Evolutionary conservation across 2,329 filamentous ascomycete species (phyloP), one percentile per base, ranked within the genome.

Genomic region (Nigrospora oryzae): DNA sequence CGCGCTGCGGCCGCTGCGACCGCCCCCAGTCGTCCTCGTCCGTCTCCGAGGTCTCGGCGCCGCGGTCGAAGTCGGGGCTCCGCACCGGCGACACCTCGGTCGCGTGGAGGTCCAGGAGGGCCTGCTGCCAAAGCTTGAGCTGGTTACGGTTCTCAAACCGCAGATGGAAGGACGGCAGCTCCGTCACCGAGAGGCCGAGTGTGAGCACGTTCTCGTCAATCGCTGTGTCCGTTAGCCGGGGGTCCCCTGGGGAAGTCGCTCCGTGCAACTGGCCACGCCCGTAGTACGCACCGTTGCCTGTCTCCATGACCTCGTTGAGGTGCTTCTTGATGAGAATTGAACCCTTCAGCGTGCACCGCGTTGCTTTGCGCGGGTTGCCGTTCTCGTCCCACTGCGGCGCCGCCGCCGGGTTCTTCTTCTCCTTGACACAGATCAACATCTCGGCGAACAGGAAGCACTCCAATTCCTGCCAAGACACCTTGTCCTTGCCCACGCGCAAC

Each of bases 401-500:
- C 7, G 72, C 49, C 56, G 71, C 53, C 11, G 71, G 62, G 10
- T 74, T 65, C 68, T 90, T 95, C 77, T 96, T 97, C 67, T 97
- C 93, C 67, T 97, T 98, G 49, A 98, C 89, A 60, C 93, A 98
- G 52, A 98, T 98, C 56, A 98, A 84, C 93, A 98, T 98, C 68
- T 98, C 93, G 5, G 86, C 88, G 60, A 98, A 98, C 30, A 98
- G 76, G 63, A 89, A 98, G 64, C 93, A 98, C 63, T 98, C 90
- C 45, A 98, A 69, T 63, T 97, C 93, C 69, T 98, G 93, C 93
- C 93, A 98, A 7, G 90, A 90, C 52, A 91, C 77, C 53, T 89
- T 89, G 64, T 98, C 93, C 66, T 98, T 98, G 55, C 93, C 93
- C 17, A 98, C 93, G 43, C 88, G 83, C 46, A 98, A 80, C 3